Evolutionary conservation across 139 green algal genomes (phyloP).

Genomic region (Coelastrella sp.): DNA sequence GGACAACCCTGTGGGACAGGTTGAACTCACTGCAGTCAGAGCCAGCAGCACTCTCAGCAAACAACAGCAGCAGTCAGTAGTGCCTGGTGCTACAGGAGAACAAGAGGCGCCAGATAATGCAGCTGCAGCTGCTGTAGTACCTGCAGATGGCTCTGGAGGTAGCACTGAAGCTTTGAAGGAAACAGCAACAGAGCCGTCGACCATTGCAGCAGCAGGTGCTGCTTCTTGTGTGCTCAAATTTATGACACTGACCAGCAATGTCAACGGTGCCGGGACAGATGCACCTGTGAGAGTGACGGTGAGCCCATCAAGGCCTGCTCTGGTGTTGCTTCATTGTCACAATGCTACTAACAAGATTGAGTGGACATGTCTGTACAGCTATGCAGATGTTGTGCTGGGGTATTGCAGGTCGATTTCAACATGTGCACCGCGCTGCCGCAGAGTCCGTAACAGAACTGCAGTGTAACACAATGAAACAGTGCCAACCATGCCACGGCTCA

Average conservation of each 20-base stretch:
- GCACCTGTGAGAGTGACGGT: constrained; percentile 56
- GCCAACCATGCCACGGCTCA: too few relatives aligned
- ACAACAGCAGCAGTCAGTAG: background rate
- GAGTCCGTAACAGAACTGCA: too few relatives aligned
- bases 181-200: background rate
- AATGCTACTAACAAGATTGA: background rate
- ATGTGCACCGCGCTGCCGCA: too few relatives aligned
- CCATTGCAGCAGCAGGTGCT: background rate
- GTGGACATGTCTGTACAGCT: background rate
- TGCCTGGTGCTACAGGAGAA: too few relatives aligned
- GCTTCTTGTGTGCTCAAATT: constrained; percentile 47
- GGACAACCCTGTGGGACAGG: background rate
- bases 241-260: constrained; percentile 53
- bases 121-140: too few relatives aligned
- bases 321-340: too few relatives aligned
- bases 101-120: too few relatives aligned
- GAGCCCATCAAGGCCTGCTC: background rate
- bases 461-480: too few relatives aligned
- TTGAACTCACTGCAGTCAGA: background rate
- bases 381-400: too few relatives aligned
- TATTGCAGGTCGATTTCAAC: too few relatives aligned
- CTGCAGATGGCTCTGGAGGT: too few relatives aligned
- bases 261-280: constrained; percentile 65
- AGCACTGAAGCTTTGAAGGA: background rate
- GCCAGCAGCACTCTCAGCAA: background rate